Percentiles rank a stretch among this genome's conserved stretches.
These are phyloP conservation scores for Tetrapyrgos nigripes DNA, from an alignment of 1,284 basidiomycete genomes.

Conservation along the genomic window DNA sequence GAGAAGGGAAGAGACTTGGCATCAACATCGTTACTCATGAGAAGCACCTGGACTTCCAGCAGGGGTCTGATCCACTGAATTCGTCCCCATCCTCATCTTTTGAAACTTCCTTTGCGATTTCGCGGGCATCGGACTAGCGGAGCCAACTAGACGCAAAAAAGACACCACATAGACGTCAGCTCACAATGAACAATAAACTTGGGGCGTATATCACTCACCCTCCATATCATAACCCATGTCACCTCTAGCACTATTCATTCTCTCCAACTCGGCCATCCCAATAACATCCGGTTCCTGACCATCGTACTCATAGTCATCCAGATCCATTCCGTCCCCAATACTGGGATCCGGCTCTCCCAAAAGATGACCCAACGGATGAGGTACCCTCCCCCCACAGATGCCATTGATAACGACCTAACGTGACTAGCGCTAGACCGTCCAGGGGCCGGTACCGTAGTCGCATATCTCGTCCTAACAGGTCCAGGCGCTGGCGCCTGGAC, in stretches of 20 bases:
- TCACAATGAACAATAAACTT: background rate
- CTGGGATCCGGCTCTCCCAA: constrained; percentile 7
- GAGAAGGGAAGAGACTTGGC: constrained; percentile 39
- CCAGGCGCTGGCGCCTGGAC: background rate
- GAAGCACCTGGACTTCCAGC: constrained; percentile 53
- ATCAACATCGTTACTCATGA: constrained; percentile 76
- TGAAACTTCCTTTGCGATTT: constrained; percentile 2
- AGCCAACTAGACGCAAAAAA: too few species aligned
- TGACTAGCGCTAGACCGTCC: background rate
- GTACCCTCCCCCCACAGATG: background rate
- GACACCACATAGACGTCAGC: background rate
- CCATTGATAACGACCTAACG: background rate
- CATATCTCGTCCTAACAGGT: background rate
- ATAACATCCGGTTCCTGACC: background rate
- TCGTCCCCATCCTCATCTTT: background rate
- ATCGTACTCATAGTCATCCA: background rate
- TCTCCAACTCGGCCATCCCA: background rate
- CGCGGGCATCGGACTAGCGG: background rate
- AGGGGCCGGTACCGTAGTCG: background rate
- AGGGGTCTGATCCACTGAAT: background rate
- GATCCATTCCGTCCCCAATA: background rate
- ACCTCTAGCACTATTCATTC: background rate
- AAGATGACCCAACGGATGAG: constrained; percentile 10
- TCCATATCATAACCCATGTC: too few species aligned
- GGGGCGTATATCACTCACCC: too few species aligned